phyloP scores from a whole-genome alignment of 2,329 filamentous ascomycete species.

The Ophiostoma perfectum region DNA sequence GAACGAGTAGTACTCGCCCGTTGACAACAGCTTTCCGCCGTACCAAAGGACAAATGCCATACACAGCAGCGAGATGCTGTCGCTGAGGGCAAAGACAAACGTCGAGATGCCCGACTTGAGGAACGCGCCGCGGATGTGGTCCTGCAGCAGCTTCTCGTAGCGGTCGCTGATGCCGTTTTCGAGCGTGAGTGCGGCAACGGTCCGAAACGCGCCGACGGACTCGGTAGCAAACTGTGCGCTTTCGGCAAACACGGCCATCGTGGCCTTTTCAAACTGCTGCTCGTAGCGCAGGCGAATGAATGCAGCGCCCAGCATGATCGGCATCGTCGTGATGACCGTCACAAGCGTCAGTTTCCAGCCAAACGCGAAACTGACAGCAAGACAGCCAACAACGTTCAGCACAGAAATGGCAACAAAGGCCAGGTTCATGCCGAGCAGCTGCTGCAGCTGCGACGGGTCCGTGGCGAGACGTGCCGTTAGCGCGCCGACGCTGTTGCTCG shows the following conservation, averaged over 20 bases:
- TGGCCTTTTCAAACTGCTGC: conserved; percentile 61
- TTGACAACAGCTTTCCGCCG: background rate
- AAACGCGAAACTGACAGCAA: conserved; percentile 63
- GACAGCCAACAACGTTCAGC: conserved; percentile 59
- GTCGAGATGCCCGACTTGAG: conserved; percentile 57
- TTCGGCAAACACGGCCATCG: conserved; percentile 61
- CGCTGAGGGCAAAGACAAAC: conserved; percentile 62
- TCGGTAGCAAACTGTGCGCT: conserved; percentile 72
- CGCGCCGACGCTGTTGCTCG: conserved; percentile 55
- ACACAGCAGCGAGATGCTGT: conserved; percentile 59
- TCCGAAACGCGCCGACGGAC: conserved; percentile 67
- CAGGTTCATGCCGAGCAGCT: conserved; percentile 59
- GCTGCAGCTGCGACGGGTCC: conserved; percentile 56
- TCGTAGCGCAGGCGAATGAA: conserved; percentile 54
- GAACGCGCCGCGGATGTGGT: conserved; percentile 56
- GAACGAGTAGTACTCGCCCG: conserved; percentile 20
- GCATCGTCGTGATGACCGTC: conserved; percentile 52
- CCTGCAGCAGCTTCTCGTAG: conserved; percentile 54
- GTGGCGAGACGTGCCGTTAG: conserved; percentile 52
- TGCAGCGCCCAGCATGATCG: conserved; percentile 43
- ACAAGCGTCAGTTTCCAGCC: conserved; percentile 74
- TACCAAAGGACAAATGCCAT: conserved; percentile 54
- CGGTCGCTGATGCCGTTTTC: conserved; percentile 59
- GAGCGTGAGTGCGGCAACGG: conserved; percentile 64
- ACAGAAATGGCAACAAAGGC: conserved; percentile 57